phyloP scores from a whole-genome alignment of 257 asterid genomes.

The Salvia hispanica region DNA sequence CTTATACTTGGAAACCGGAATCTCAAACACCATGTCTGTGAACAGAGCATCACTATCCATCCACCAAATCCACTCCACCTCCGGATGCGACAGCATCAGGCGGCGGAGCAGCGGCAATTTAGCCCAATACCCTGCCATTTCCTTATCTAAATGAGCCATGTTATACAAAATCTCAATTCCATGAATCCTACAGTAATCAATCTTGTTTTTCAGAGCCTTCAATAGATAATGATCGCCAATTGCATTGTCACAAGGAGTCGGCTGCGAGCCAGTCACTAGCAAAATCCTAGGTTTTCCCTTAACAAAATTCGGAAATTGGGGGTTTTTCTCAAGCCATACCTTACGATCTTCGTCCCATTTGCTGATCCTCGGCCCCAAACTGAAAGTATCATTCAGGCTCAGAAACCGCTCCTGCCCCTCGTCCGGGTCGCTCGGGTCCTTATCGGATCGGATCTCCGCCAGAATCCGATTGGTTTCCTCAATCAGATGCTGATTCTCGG shows the following conservation, averaged over 20 bases:
- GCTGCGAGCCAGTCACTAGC: slow-evolving; percentile 88
- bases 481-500: slow-evolving; percentile 57
- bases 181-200: slow-evolving; percentile 93
- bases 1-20: slow-evolving; percentile 63
- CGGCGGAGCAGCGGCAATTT: slow-evolving; percentile 81
- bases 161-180: slow-evolving; percentile 91
- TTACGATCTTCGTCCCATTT: slow-evolving; percentile 72
- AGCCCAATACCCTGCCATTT: slow-evolving; percentile 88
- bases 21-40: slow-evolving; percentile 80
- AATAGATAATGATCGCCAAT: slow-evolving; percentile 92
- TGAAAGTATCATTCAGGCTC: slow-evolving; percentile 46
- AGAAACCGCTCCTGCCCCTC: slow-evolving; percentile 41
- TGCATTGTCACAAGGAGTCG: slow-evolving; percentile 80
- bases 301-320: slow-evolving; percentile 57
- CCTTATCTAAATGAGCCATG: slow-evolving; percentile 90
- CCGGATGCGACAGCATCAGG: slow-evolving; percentile 91
- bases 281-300: slow-evolving; percentile 72
- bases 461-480: slow-evolving; percentile 79
- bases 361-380: slow-evolving; percentile 64
- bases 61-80: slow-evolving; percentile 99
- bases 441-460: slow-evolving; percentile 73
- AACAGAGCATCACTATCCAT: slow-evolving; percentile 95
- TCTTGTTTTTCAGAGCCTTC: slow-evolving; percentile 74
- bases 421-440: slow-evolving; percentile 54
- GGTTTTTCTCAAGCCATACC: slow-evolving; percentile 71